Base-by-base conservation (phyloP, 768 basidiomycete genomes). In the Clitopilus passeckerianus region DNA sequence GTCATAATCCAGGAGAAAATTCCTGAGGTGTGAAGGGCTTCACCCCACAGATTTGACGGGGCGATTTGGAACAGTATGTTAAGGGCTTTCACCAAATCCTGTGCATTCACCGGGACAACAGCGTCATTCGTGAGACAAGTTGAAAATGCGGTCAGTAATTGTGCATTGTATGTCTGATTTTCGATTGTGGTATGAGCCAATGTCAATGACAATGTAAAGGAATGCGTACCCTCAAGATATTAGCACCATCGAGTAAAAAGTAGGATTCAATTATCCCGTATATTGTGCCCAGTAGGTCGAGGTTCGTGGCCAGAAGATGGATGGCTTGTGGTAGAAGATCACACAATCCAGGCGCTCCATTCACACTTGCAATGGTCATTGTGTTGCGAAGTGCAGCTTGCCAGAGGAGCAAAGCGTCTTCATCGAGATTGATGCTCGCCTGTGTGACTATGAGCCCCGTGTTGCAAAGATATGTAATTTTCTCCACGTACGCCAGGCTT, bases 401-500 rank as follows among this genome's bases (percentile, higher is more conserved):
- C 94, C 93, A 95, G 10, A 96, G 81, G 43, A 76, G 77, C 53
- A 94, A 69, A 0, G 84, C 89, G 69, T 95, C 93, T 61, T 86
- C 84, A 64, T 95, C 93, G 22, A 96, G 79, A 61, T 89, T 80
- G 34, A 80, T 72, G n/a, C 80, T 77, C 30, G 77, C 79, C 91
- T 93, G 61, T 56, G 63, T 54, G n/a, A 63, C 56, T 14, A 53
- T 61, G 23, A 59, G 62, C 23, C 67, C 50, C 57, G 59, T 7
- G 27, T 30, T 7, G 27, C 27, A 30, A 7, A 7, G 27, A 7
- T 30, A 3, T 30, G 27, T 30, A 30, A 30, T 30, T 30, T 30
- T 30, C 15, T 20, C 24, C 56, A 72, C 77, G 65, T 64, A 86
- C 88, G 14, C 74, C 78, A 20, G 84, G 81, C 18, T 80, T 75